Evolutionary conservation across 176 grass and related monocot genomes (phyloP).

Genomic region (Carex parvula): DNA sequence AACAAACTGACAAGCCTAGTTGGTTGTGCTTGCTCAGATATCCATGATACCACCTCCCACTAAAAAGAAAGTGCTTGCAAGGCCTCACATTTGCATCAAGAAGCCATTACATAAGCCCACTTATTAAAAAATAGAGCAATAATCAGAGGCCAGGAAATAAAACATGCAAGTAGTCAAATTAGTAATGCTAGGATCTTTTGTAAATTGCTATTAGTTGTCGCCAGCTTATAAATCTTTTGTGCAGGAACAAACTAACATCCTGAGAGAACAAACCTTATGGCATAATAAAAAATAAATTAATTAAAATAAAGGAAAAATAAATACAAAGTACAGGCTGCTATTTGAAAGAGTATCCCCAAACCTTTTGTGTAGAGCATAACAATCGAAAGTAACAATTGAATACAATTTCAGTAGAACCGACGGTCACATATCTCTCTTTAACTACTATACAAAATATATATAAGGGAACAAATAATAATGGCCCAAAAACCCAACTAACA

Average conservation of each 20-base stretch:
- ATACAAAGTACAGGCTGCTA: conserved; percentile 40
- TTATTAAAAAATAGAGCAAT: neutral
- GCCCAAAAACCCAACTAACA: conserved; percentile 44
- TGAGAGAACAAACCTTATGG: neutral
- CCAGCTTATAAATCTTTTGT: neutral
- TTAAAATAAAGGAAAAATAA: neutral
- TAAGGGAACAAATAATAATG: conserved; percentile 42
- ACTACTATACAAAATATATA: conserved; percentile 66
- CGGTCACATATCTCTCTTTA: conserved; percentile 30
- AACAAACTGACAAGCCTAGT: neutral
- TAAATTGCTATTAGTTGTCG: neutral
- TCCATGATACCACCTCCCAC: neutral
- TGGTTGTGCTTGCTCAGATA: neutral
- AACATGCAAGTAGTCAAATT: neutral
- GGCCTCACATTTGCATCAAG: neutral
- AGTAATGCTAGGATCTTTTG: neutral
- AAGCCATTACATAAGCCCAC: neutral
- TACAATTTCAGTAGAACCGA: conserved; percentile 63
- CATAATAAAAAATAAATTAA: neutral
- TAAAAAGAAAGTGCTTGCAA: neutral
- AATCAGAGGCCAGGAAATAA: neutral
- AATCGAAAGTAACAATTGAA: conserved; percentile 41
- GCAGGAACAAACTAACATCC: neutral
- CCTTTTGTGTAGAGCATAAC: conserved; percentile 33
- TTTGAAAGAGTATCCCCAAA: conserved; percentile 37